Base-by-base conservation (phyloP, 2,329 filamentous ascomycete genomes). In the Leptographium wingfieldii region DNA sequence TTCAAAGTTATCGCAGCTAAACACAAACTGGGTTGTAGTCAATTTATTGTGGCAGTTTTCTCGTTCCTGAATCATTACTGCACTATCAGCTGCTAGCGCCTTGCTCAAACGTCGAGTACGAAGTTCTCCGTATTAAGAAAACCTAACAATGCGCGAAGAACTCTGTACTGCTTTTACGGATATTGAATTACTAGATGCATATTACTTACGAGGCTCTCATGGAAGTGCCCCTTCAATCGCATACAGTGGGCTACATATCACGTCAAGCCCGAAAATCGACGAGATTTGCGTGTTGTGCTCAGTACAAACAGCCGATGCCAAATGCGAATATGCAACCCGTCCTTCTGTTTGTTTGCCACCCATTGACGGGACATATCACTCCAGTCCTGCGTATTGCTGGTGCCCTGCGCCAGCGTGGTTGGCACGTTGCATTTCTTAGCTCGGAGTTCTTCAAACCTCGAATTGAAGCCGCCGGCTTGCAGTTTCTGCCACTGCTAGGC, bases 311-410 rank as follows among this genome's bases (percentile, higher is more conserved):
- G 10, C 43, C 5, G 43, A n/a, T 46, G 22, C 10, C 7, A 10
- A 22, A 31, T 31, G 14, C 27, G 6, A 54, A 35, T 16, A 58
- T 57, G 51, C 59, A 55, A 1, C 63, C 63, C 1, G 27, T 56
- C 3, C 61, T 74, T 57, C 66, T 74, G 22, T 69, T 74, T 59
- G 64, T 69, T 49, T 69, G 69, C 59, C 71, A 74, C 58, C 65
- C 69, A 1, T 65, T 74, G 31, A 71, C 70, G 9, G 73, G 73
- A 9, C 73, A 74, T 60, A 62, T 74, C 25, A 68, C 69, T 0
- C 73, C 72, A 0, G 63, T 72, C 48, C 59, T 72, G 49, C 69
- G 71, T 51, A 69, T 74, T 52, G 69, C 72, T n/a, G 61, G 62
- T 3, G 67, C 65, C 22, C 68, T 75, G 33, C 62, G 58, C 38